phyloP scores from a whole-genome alignment of 208 protist species.

The Leishmania aethiopica region DNA sequence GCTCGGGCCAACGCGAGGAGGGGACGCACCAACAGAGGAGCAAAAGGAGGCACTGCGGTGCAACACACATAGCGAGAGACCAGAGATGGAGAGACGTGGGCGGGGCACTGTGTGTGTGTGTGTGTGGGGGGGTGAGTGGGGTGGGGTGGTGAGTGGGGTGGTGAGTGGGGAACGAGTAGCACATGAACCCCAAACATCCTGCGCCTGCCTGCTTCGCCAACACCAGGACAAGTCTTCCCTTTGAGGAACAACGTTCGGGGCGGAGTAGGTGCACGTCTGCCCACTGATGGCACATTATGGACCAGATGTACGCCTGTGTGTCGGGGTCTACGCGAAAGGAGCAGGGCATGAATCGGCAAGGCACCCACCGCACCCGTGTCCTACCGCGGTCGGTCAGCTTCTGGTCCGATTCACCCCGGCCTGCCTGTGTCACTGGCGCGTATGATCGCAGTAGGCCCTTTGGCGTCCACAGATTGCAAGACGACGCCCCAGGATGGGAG shows the following conservation, averaged over 20 bases:
- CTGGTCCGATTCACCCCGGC: constrained; percentile 68
- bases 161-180: background rate
- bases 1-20: background rate
- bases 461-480: constrained; percentile 47
- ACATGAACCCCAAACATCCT: background rate
- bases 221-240: background rate
- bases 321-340: constrained; percentile 39
- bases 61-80: background rate
- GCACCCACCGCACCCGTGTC: constrained; percentile 59
- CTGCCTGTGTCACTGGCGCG: constrained; percentile 39
- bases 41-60: background rate
- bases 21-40: background rate
- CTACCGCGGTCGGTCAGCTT: constrained; percentile 43
- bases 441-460: constrained; percentile 35
- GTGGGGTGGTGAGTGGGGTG: background rate
- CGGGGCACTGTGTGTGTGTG: too few relatives aligned
- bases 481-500: constrained; percentile 61
- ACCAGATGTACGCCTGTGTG: constrained; percentile 64
- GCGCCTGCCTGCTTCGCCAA: background rate
- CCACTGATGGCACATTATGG: constrained; percentile 46
- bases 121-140: too few relatives aligned
- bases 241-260: constrained; percentile 29
- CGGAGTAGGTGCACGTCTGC: constrained; percentile 39
- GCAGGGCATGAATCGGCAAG: constrained; percentile 65
- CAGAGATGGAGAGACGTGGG: background rate